Evolutionary conservation across 2,329 filamentous ascomycete genomes (phyloP).

Genomic region (Colletotrichum lini): DNA sequence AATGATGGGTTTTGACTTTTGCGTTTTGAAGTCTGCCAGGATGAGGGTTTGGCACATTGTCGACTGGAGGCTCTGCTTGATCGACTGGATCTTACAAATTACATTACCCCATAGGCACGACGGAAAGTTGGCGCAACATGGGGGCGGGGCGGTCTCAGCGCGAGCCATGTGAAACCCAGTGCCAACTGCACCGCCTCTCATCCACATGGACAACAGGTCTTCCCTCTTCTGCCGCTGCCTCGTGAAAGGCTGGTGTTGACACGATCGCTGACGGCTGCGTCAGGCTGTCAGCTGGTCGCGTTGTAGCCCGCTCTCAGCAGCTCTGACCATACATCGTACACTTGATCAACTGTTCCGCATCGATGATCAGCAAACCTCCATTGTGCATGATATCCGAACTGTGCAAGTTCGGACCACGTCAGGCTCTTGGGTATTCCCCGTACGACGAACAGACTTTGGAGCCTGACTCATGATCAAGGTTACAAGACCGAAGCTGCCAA

Average conservation of each 20-base stretch:
- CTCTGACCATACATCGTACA: not conserved
- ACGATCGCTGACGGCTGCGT: not conserved
- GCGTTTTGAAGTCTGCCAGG: not conserved
- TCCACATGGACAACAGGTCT: too few relatives aligned
- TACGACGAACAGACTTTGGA: not conserved
- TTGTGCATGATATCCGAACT: not conserved
- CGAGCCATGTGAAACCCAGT: not conserved
- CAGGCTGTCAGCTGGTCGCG: not conserved
- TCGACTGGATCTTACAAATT: not conserved
- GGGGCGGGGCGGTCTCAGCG: not conserved
- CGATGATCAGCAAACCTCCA: conserved; percentile 8
- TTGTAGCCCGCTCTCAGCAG: not conserved
- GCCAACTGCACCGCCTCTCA: not conserved
- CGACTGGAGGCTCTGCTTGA: not conserved
- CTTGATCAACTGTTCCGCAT: too few relatives aligned
- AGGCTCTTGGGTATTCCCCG: not conserved
- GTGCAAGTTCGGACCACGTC: not conserved
- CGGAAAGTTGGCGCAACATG: not conserved
- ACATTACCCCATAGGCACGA: not conserved
- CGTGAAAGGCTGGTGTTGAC: not conserved
- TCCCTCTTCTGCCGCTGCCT: too few relatives aligned
- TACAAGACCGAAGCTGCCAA: not conserved
- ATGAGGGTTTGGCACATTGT: not conserved
- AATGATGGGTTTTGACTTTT: not conserved
- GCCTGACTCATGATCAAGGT: not conserved